Conservation (phyloP, 176 grass and related monocot genomes). For the Triticum turgidum region DNA sequence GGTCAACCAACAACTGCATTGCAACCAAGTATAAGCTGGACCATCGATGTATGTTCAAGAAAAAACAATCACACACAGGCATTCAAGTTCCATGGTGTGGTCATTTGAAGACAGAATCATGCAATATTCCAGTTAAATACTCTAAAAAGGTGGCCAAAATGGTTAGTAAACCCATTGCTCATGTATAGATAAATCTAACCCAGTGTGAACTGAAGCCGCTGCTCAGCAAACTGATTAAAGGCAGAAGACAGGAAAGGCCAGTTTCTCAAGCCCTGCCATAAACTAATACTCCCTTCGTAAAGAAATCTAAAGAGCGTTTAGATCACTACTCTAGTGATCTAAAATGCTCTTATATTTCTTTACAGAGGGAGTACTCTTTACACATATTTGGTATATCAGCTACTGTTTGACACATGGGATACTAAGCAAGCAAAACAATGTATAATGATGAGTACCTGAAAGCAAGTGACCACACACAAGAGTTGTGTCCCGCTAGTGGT, state of each 20-base stretch:
- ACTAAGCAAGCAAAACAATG: neutral
- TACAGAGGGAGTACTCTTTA: neutral
- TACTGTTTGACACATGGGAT: neutral
- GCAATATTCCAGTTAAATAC: neutral
- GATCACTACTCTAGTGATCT: too few relatives aligned
- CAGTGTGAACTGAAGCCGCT: neutral
- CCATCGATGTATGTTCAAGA: slow-evolving; percentile 9
- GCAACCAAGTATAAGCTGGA: neutral
- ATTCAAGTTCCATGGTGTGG: neutral
- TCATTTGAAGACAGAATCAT: slow-evolving; percentile 16
- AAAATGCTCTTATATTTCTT: too few relatives aligned
- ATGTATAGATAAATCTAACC: neutral
- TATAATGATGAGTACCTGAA: slow-evolving; percentile 61
- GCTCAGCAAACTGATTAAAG: neutral
- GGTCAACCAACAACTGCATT: neutral
- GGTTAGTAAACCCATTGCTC: neutral
- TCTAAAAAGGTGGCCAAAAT: slow-evolving; percentile 6
- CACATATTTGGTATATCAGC: neutral
- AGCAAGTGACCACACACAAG: slow-evolving; percentile 81
- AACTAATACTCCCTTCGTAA: neutral
- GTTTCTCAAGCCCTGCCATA: slow-evolving; percentile 18
- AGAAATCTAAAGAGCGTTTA: too few relatives aligned
- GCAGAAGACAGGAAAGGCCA: neutral
- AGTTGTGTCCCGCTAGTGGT: slow-evolving; percentile 81
- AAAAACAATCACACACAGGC: neutral